phyloP scores from a whole-genome alignment of 257 asterid genomes.

The Solanum virginianum region DNA sequence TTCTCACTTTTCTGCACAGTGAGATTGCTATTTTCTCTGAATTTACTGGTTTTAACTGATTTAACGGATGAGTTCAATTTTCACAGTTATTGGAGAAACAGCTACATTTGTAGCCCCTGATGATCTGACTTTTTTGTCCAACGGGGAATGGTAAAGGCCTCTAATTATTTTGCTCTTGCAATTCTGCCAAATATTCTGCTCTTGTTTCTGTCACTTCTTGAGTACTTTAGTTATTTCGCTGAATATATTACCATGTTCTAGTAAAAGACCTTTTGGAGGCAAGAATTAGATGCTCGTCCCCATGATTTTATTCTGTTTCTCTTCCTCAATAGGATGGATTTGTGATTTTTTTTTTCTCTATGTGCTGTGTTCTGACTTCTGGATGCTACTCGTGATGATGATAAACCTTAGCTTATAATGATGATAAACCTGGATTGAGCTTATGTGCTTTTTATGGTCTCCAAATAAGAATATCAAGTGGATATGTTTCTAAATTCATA shows the following conservation, averaged over 20 bases:
- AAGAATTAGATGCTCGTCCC: neutral
- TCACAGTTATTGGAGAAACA: constrained; percentile 97
- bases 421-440: neutral
- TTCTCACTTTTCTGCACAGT: neutral
- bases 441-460: neutral
- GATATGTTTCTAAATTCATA: neutral
- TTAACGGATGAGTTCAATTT: neutral
- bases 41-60: neutral
- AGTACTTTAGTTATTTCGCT: neutral
- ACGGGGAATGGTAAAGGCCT: constrained; percentile 86
- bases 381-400: neutral
- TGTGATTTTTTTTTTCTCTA: neutral
- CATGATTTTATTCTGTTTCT: neutral
- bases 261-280: neutral
- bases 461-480: neutral
- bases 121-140: constrained; percentile 68
- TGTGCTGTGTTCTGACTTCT: neutral
- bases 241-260: neutral
- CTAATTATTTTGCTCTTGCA: neutral
- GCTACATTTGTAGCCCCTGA: constrained; percentile 60
- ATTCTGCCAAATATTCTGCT: neutral
- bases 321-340: neutral
- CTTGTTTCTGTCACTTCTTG: neutral
- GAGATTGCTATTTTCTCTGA: neutral
- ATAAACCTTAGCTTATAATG: neutral